Conservation (phyloP, 176 grass and related monocot species). For the Phragmites australis region DNA sequence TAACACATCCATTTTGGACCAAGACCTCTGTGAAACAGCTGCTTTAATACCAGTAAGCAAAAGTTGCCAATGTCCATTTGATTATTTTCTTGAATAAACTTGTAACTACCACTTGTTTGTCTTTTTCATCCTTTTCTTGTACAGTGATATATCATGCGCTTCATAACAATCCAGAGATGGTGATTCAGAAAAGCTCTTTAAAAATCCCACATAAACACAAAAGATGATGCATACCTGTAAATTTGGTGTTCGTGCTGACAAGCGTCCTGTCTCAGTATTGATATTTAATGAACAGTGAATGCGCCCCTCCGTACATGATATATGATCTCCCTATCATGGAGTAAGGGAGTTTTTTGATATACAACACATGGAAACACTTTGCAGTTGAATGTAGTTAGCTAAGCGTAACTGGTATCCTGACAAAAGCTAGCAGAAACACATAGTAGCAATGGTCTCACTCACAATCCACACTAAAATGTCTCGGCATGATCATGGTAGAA, state of each 20-base stretch:
- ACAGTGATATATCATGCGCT: neutral
- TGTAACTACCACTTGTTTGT: slow-evolving; percentile 10
- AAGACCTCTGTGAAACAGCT: neutral
- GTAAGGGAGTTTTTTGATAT: slow-evolving; percentile 9
- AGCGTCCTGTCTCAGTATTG: slow-evolving; percentile 90
- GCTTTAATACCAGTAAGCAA: slow-evolving; percentile 11
- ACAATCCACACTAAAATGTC: neutral
- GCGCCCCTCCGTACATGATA: slow-evolving; percentile 71
- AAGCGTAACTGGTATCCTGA: neutral
- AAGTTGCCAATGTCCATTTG: neutral
- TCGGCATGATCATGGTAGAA: too few relatives aligned
- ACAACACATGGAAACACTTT: neutral
- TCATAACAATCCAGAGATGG: slow-evolving; percentile 5
- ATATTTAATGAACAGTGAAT: slow-evolving; percentile 97
- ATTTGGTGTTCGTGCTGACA: slow-evolving; percentile 85
- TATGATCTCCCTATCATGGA: slow-evolving; percentile 61
- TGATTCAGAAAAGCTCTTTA: neutral
- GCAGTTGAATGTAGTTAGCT: slow-evolving; percentile 1
- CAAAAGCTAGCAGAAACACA: slow-evolving; percentile 11
- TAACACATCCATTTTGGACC: slow-evolving; percentile 15
- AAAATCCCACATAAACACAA: slow-evolving; percentile 6
- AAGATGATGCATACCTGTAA: slow-evolving; percentile 67
- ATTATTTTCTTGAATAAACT: slow-evolving; percentile 5
- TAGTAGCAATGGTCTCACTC: neutral
- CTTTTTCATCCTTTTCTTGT: neutral